A percentile compares a stretch with the other conserved stretches of the same genome.
Conservation (phyloP, 352 stramenopile genomes). For the Blastocystis sp. region DNA sequence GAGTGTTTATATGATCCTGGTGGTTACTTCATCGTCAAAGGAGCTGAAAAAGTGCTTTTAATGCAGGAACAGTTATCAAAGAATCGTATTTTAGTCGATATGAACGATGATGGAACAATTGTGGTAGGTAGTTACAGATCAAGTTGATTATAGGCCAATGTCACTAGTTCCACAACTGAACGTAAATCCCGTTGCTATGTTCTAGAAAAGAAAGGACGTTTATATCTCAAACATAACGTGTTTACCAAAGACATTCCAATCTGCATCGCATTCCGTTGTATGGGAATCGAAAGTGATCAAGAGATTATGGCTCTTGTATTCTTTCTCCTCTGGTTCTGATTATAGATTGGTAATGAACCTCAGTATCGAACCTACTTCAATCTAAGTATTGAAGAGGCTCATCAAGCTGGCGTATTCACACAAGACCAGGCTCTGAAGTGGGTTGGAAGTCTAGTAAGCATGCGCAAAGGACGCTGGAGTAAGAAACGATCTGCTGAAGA, state of each 20-base stretch:
- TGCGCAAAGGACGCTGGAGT: slow-evolving; percentile 59
- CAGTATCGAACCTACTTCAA: slow-evolving; percentile 87
- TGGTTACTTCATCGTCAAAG: slow-evolving; percentile 98
- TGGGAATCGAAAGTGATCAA: slow-evolving; percentile 93
- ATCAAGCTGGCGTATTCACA: slow-evolving; percentile 86
- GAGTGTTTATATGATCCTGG: slow-evolving; percentile 98
- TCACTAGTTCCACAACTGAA: slow-evolving; percentile 96
- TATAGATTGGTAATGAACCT: slow-evolving; percentile 78
- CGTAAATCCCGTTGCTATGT: slow-evolving; percentile 92
- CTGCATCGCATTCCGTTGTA: slow-evolving; percentile 78
- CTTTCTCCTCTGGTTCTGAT: neutral
- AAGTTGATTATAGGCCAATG: slow-evolving; percentile 79
- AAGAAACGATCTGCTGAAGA: slow-evolving; percentile 69
- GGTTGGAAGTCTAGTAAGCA: slow-evolving; percentile 58
- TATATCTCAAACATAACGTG: slow-evolving; percentile 98
- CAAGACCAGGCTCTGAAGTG: slow-evolving; percentile 71
- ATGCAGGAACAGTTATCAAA: slow-evolving; percentile 98
- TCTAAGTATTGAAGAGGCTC: slow-evolving; percentile 87
- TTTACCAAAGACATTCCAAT: slow-evolving; percentile 69
- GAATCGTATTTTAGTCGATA: slow-evolving; percentile 97
- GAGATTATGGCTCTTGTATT: slow-evolving; percentile 90
- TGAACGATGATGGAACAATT: slow-evolving; percentile 71
- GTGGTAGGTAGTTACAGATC: slow-evolving; percentile 1
- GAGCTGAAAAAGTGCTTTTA: slow-evolving; percentile 94
- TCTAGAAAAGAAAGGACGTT: slow-evolving; percentile 85